A percentile compares a stretch with the other conserved stretches of the same genome.
phyloP scores from a whole-genome alignment of 2,329 filamentous ascomycete species.

The Pseudogymnoascus sp. region DNA sequence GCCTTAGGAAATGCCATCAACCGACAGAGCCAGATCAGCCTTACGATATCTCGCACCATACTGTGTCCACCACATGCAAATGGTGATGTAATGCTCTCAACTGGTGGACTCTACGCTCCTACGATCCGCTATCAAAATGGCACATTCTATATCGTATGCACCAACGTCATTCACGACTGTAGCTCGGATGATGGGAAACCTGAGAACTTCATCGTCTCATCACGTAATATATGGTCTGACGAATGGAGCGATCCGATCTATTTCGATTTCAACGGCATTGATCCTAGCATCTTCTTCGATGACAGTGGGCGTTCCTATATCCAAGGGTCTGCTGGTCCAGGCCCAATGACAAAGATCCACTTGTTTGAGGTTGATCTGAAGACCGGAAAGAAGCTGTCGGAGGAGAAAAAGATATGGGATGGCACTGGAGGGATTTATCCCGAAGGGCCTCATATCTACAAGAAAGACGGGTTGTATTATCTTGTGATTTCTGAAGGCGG shows the following conservation, averaged over 20 bases:
- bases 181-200: not conserved
- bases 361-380: not conserved
- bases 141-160: not conserved
- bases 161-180: not conserved
- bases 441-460: constrained; percentile 28
- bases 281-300: constrained; percentile 1
- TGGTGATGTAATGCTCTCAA: constrained; percentile 18
- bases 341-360: not conserved
- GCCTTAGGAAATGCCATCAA: not conserved
- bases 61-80: not conserved
- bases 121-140: constrained; percentile 25
- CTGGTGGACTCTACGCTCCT: constrained; percentile 32
- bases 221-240: not conserved
- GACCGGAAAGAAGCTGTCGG: not conserved
- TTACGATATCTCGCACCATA: not conserved
- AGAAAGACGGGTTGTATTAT: constrained; percentile 28
- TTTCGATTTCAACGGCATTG: not conserved
- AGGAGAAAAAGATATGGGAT: not conserved
- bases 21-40: not conserved
- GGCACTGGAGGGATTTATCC: not conserved
- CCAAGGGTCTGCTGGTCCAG: not conserved
- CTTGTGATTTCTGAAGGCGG: constrained; percentile 19
- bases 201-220: not conserved
- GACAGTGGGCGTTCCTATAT: not conserved
- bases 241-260: not conserved